A percentile compares a stretch with the other conserved stretches of the same genome.
Conservation (phyloP, 495 filamentous ascomycete genomes). For the Tuber aestivum region DNA sequence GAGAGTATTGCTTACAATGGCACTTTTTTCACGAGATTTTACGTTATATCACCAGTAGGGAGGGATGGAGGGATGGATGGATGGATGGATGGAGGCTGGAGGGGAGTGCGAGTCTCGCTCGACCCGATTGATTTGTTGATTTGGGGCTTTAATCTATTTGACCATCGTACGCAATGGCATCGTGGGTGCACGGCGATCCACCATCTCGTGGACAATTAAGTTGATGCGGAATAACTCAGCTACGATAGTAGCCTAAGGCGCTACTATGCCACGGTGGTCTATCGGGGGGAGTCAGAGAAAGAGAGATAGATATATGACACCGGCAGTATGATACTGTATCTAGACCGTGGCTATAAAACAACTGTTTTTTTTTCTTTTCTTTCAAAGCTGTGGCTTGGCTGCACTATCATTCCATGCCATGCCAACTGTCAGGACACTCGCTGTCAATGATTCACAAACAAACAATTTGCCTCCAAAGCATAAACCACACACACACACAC, state of each 20-base stretch:
- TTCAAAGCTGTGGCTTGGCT: not conserved
- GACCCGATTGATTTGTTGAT: not conserved
- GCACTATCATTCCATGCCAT: not conserved
- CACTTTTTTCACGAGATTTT: not conserved
- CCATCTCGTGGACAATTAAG: not conserved
- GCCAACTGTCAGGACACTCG: not conserved
- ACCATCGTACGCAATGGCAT: not conserved
- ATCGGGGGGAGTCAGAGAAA: no score
- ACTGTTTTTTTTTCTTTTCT: no score
- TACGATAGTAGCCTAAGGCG: not conserved
- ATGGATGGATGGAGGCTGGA: no score
- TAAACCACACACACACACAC: no score
- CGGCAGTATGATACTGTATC: no score
- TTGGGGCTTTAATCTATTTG: no score
- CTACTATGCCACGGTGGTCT: not conserved
- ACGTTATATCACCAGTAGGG: not conserved
- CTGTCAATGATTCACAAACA: not conserved
- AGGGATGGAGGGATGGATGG: no score
- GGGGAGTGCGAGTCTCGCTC: not conserved
- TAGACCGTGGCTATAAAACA: not conserved
- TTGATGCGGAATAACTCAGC: not conserved
- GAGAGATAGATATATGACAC: not conserved
- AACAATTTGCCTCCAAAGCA: not conserved
- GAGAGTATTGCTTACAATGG: no score
- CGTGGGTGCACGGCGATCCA: not conserved